Conservation (phyloP, 2,329 filamentous ascomycete species). For the Madurella fahalii region DNA sequence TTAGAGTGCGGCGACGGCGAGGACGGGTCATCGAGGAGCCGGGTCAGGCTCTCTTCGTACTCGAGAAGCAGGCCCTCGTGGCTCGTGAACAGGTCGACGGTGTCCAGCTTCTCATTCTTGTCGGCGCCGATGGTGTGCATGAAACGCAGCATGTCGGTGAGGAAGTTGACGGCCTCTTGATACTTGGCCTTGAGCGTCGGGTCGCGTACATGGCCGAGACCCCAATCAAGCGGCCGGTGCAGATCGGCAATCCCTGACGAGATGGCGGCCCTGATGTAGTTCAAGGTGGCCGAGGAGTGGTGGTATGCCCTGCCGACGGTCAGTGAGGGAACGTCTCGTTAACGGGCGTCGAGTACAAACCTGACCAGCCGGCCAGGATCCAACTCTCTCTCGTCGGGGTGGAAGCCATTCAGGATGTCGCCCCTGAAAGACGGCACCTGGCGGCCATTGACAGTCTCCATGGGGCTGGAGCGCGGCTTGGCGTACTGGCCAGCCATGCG, state of each 20-base stretch:
- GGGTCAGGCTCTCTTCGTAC: constrained; percentile 86
- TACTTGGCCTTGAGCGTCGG: constrained; percentile 82
- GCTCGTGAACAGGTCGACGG: constrained; percentile 90
- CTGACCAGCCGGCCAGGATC: constrained; percentile 79
- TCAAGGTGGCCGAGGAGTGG: constrained; percentile 89
- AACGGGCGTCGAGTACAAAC: constrained; percentile 34
- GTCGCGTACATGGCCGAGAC: constrained; percentile 84
- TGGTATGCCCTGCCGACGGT: constrained; percentile 69
- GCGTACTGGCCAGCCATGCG: constrained; percentile 97
- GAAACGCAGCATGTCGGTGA: constrained; percentile 89
- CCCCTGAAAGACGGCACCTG: constrained; percentile 88
- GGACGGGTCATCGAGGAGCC: constrained; percentile 55
- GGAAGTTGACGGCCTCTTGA: constrained; percentile 74
- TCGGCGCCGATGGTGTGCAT: constrained; percentile 91
- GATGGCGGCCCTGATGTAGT: constrained; percentile 82
- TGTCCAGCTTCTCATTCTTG: constrained; percentile 77
- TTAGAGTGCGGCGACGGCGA: constrained; percentile 38
- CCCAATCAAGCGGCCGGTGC: constrained; percentile 92
- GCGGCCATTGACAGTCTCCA: constrained; percentile 73
- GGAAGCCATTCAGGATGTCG: constrained; percentile 91
- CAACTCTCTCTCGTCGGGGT: constrained; percentile 67
- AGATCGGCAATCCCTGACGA: constrained; percentile 88
- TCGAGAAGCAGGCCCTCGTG: constrained; percentile 92
- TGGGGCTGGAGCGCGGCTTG: constrained; percentile 87
- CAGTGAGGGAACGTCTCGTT: background rate